These are phyloP conservation scores for Pilasporangium apinafurcum DNA, from an alignment of 352 stramenopile species.

Conservation along the genomic window DNA sequence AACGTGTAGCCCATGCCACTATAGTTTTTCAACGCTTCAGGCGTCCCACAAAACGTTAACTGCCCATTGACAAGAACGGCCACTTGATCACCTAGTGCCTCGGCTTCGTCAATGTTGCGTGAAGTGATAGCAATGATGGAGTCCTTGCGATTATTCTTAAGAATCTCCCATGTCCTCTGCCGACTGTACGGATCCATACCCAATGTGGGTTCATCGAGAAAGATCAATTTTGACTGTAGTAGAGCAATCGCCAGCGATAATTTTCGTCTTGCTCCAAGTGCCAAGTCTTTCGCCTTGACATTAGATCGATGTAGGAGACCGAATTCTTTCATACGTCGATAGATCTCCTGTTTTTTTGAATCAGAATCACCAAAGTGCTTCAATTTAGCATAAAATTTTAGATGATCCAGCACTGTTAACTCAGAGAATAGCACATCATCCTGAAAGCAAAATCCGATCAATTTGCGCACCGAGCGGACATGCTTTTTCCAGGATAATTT, in stretches of 20 bases:
- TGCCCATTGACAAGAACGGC: constrained; percentile 56
- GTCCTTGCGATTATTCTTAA: constrained; percentile 22
- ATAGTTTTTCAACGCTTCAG: constrained; percentile 37
- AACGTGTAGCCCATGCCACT: constrained; percentile 38
- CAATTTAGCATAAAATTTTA: constrained; percentile 41
- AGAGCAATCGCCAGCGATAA: constrained; percentile 80
- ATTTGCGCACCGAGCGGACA: constrained; percentile 25
- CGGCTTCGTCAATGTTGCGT: constrained; percentile 90
- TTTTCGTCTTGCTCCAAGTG: constrained; percentile 76
- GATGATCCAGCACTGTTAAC: constrained; percentile 60
- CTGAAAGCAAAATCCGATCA: constrained; percentile 59
- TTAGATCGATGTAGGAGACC: constrained; percentile 25
- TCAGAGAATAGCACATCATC: constrained; percentile 64
- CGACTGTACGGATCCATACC: constrained; percentile 93
- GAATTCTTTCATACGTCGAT: constrained; percentile 19
- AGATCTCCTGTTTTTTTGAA: constrained; percentile 11
- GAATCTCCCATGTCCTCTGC: constrained; percentile 84
- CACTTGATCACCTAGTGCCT: constrained; percentile 64
- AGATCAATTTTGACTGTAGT: constrained; percentile 45
- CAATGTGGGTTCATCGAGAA: constrained; percentile 84
- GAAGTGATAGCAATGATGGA: constrained; percentile 80
- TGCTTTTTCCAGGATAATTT: constrained; percentile 44
- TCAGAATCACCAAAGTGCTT: constrained; percentile 11
- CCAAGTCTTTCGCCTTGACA: constrained; percentile 28
- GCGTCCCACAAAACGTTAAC: constrained; percentile 22